These are phyloP conservation scores for Ceratocystis albifundus DNA, from an alignment of 2,329 filamentous ascomycete species.

Conservation along the genomic window DNA sequence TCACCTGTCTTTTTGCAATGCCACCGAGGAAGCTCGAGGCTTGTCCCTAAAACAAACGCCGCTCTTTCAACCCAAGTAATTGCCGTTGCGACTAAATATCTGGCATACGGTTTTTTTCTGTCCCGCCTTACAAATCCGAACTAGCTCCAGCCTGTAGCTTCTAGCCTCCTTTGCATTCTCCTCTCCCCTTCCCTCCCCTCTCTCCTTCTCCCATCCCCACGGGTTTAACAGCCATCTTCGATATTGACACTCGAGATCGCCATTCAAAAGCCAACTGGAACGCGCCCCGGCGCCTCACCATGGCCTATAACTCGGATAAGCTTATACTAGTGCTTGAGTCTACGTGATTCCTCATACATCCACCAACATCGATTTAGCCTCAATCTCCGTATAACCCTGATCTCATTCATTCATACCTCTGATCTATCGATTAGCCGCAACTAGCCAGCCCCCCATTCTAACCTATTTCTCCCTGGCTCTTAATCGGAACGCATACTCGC, in stretches of 20 bases:
- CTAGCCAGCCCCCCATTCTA: background rate
- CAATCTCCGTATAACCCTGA: background rate
- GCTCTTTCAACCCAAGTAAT: background rate
- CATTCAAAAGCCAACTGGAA: background rate
- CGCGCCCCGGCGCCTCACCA: conserved; percentile 9
- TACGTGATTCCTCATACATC: background rate
- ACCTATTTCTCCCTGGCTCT: conserved; percentile 8
- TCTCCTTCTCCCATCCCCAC: background rate
- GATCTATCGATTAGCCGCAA: background rate
- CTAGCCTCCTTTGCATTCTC: background rate
- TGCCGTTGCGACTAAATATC: background rate
- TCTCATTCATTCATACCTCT: background rate
- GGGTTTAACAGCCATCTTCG: background rate
- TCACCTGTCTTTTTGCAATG: too few species aligned
- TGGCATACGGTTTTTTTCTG: background rate
- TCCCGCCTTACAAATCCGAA: conserved; percentile 2
- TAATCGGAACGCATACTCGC: conserved; percentile 1
- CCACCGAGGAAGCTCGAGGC: background rate
- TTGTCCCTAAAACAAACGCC: background rate
- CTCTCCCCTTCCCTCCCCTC: background rate
- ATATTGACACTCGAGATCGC: background rate
- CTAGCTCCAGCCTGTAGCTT: background rate
- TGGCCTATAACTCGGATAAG: background rate
- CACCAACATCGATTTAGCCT: background rate
- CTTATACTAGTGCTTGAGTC: conserved; percentile 5